Conservation (phyloP, 495 filamentous ascomycete species). For the Aspergillus sclerotioniger region DNA sequence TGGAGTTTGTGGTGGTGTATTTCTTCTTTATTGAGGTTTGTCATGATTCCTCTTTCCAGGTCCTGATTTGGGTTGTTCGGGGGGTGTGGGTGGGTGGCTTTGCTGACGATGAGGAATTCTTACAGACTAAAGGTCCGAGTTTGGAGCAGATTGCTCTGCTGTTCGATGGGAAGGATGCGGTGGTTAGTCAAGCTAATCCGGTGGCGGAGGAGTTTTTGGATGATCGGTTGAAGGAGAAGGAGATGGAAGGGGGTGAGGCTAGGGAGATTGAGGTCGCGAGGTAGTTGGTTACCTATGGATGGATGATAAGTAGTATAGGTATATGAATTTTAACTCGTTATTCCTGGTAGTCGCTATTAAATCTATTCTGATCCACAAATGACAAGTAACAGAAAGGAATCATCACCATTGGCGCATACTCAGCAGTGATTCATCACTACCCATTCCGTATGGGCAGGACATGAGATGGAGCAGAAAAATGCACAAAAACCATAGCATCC, state of each 20-base stretch:
- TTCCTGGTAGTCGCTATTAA: conserved; percentile 4
- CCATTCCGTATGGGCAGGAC: conserved; percentile 11
- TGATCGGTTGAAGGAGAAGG: background rate
- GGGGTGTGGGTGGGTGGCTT: background rate
- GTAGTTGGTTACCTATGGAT: too few relatives aligned
- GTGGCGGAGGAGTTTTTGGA: conserved; percentile 9
- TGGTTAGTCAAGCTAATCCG: conserved; percentile 28
- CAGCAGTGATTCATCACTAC: conserved; percentile 20
- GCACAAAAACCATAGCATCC: conserved; percentile 17
- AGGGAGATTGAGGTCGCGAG: background rate
- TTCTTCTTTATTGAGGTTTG: conserved; percentile 54
- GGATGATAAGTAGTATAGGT: background rate
- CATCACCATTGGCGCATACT: conserved; percentile 23
- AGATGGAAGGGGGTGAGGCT: background rate
- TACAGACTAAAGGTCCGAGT: conserved; percentile 56
- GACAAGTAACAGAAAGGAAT: conserved; percentile 9
- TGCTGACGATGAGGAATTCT: background rate
- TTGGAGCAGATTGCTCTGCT: conserved; percentile 60
- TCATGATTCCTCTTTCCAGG: too few relatives aligned
- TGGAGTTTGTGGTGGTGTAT: conserved; percentile 57
- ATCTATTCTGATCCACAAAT: background rate
- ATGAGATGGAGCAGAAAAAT: conserved; percentile 10
- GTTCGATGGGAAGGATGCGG: conserved; percentile 55
- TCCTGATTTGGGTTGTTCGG: background rate
- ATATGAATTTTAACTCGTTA: background rate